Evolutionary conservation across 768 basidiomycete genomes (phyloP), one percentile per base, ranked within the genome.

Genomic region (Boletus rubropictus): DNA sequence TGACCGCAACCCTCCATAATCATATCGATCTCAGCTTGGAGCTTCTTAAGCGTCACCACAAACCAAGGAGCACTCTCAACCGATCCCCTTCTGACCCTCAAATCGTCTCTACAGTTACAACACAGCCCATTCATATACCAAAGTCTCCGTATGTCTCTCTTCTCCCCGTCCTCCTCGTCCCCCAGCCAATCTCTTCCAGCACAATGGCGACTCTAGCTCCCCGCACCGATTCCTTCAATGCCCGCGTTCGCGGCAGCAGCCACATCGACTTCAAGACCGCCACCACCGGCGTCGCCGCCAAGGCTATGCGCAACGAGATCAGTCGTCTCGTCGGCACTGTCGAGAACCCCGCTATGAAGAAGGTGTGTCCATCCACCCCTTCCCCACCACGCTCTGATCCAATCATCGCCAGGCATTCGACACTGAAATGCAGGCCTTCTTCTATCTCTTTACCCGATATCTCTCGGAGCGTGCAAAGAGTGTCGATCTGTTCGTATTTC

Each of bases 211-310:
- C 56, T 33, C 68, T 74, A 20, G 73, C 82, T 66, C 84, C 83
- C 44, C 77, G 80, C 55, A 68, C 67, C 60, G 84, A 88, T 53
- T 77, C 84, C 48, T 73, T 85, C 78, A 80, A 76, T 56, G 75
- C 81, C 62, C 83, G 86, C 52, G 79, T 78, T 45, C 81, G 87
- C 49, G 87, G 87, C 55, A 80, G 82, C 45, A 82, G 79, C 57
- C 86, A 89, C 67, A 84, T 89, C 73, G 88, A 97, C 72, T 95
- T 95, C 82, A 93, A 94, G 77, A 94, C 91, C n/a, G 95, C 95
- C 54, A 94, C 82, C 43, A 93, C 91, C 44, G 91, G 90, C 55
- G 85, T 93, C 55, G 86, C 89, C 22, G 87, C 89, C 56, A 97
- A 96, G 75, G 77, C 92, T 46, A 97, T 97, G 95, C 84, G 92